Conservation (phyloP, 148 eudicot species). For the Mesembryanthemum crystallinum region DNA sequence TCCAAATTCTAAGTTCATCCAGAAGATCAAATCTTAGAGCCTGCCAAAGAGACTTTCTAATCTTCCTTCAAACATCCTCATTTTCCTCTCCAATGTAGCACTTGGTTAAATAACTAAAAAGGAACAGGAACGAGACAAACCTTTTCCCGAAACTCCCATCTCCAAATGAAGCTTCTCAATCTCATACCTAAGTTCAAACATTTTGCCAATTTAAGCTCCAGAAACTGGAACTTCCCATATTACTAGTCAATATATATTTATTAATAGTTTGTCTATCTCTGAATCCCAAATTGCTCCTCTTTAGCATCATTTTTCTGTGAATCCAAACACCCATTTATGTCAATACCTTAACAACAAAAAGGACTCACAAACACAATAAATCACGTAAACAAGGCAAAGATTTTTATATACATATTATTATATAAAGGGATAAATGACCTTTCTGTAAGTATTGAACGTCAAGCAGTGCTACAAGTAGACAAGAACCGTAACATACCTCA, state of each 20-base stretch:
- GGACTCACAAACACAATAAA: neutral
- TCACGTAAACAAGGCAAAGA: too few relatives aligned
- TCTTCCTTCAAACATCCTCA: neutral
- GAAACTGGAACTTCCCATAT: neutral
- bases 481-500: constrained; percentile 36
- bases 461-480: neutral
- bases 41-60: neutral
- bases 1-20: neutral
- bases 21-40: neutral
- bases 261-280: neutral
- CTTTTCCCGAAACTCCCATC: neutral
- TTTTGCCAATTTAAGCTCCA: neutral
- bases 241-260: neutral
- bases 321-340: neutral
- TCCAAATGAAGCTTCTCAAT: neutral
- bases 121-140: neutral
- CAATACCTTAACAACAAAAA: neutral
- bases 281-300: neutral
- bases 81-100: neutral
- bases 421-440: neutral
- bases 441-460: neutral
- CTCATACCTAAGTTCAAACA: neutral
- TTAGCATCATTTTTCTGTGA: neutral
- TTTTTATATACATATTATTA: too few relatives aligned
- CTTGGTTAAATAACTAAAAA: neutral